Evolutionary conservation across 306 rosid species (phyloP), one percentile per base, ranked within the genome.

Genomic region (Glycine tomentella): DNA sequence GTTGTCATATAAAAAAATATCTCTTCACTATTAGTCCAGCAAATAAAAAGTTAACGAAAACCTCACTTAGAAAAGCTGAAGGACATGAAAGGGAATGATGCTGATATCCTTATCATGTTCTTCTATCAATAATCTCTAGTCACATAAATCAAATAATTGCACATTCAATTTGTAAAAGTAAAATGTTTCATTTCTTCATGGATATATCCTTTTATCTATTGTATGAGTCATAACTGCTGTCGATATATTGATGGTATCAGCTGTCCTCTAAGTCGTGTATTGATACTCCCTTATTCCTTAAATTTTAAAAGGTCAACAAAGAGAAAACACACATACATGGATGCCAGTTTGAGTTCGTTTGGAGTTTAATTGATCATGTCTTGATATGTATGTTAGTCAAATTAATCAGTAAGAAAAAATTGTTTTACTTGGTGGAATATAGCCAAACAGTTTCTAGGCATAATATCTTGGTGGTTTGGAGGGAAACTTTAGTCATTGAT

Each of bases 251-350:
- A 38, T 56, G 36, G 16, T 20, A 10, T 62, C 68, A 11, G 31
- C 34, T 73, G 14, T 74, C 79, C 58, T 20, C 44, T 40, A 8
- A 58, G 79, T n/a, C n/a, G n/a, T n/a, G n/a, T n/a, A n/a, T n/a
- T n/a, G n/a, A n/a, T n/a, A n/a, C n/a, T 40, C 52, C 68, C 46
- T 2, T 34, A 7, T 63, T 74, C 46, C 51, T 36, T 55, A 55
- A 11, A 40, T 38, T 25, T 38, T 36, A 34, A 15, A 51, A n/a
- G 12, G 14, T 7, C 16, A 50, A 1, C 0, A 14, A 33, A 55
- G 4, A 55, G 5, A 13, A 52, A 16, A 52, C 58, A 52, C 17
- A 16, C 62, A 56, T n/a, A 14, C 20, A 53, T n/a, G 3, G 9
- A 53, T n/a, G 62, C 13, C 63, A 20, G 6, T 58, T 58, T 17